These are phyloP conservation scores for Nidula microcarpa DNA, from an alignment of 768 basidiomycete genomes.

Conservation along the genomic window DNA sequence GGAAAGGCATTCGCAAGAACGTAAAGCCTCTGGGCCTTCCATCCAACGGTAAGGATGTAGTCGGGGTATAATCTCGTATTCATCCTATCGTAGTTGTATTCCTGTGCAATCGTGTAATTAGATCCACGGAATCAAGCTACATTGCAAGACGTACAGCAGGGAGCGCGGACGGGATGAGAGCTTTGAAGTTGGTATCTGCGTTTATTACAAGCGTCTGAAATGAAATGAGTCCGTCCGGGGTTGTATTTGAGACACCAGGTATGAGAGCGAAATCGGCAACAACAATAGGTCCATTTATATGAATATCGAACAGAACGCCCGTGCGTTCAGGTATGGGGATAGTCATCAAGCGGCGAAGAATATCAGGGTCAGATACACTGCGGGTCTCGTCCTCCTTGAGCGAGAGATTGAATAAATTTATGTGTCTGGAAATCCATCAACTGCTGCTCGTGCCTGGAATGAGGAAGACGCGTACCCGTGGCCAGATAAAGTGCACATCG, in stretches of 20 bases:
- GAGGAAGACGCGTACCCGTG: too few relatives aligned
- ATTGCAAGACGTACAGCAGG: neutral
- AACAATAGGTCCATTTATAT: constrained; percentile 5
- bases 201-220: neutral
- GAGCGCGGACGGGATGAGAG: neutral
- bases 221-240: neutral
- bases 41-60: neutral
- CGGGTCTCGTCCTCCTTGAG: constrained; percentile 6
- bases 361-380: constrained; percentile 1
- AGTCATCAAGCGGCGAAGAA: constrained; percentile 5
- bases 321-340: constrained; percentile 9
- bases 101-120: too few relatives aligned
- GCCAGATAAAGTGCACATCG: constrained; percentile 6
- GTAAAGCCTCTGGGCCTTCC: neutral
- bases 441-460: neutral
- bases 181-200: neutral
- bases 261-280: constrained; percentile 7
- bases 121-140: neutral
- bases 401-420: constrained; percentile 16
- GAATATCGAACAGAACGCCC: constrained; percentile 18
- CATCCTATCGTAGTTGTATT: neutral
- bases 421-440: neutral
- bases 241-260: neutral
- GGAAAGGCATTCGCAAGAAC: neutral
- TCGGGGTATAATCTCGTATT: neutral